phyloP scores from a whole-genome alignment of 2,329 filamentous ascomycete genomes.

The Fusarium sp. region DNA sequence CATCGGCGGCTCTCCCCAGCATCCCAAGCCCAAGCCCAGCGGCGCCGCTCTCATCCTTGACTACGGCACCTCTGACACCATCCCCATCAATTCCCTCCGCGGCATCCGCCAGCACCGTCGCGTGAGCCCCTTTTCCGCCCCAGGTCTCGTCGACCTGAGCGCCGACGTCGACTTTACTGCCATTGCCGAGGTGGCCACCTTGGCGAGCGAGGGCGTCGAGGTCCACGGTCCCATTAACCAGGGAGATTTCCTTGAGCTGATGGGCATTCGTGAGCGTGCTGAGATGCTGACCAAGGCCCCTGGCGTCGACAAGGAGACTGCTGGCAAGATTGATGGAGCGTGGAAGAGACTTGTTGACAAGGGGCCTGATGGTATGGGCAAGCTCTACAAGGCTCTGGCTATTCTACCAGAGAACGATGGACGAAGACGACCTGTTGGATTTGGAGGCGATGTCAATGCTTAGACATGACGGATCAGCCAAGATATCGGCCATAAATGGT shows the following conservation, averaged over 20 bases:
- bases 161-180: conserved; percentile 95
- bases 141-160: conserved; percentile 87
- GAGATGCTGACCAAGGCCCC: conserved; percentile 69
- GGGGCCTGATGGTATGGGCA: conserved; percentile 89
- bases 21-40: conserved; percentile 71
- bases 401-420: conserved; percentile 86
- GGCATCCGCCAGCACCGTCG: conserved; percentile 83
- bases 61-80: conserved; percentile 83
- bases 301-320: conserved; percentile 58
- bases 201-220: conserved; percentile 83
- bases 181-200: conserved; percentile 83
- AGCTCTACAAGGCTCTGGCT: conserved; percentile 91
- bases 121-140: conserved; percentile 82
- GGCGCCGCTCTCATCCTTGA: conserved; percentile 96
- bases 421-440: conserved; percentile 84
- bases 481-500: not conserved
- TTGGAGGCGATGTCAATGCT: conserved; percentile 76
- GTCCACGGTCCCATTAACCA: conserved; percentile 94
- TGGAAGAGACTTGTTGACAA: conserved; percentile 89
- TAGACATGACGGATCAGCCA: not conserved
- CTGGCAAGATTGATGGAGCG: conserved; percentile 74
- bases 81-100: conserved; percentile 90
- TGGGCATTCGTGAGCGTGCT: conserved; percentile 87
- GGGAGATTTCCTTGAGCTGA: conserved; percentile 78
- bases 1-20: conserved; percentile 76